Conservation (phyloP, 2,329 filamentous ascomycete genomes). For the Xylaria sp. region DNA sequence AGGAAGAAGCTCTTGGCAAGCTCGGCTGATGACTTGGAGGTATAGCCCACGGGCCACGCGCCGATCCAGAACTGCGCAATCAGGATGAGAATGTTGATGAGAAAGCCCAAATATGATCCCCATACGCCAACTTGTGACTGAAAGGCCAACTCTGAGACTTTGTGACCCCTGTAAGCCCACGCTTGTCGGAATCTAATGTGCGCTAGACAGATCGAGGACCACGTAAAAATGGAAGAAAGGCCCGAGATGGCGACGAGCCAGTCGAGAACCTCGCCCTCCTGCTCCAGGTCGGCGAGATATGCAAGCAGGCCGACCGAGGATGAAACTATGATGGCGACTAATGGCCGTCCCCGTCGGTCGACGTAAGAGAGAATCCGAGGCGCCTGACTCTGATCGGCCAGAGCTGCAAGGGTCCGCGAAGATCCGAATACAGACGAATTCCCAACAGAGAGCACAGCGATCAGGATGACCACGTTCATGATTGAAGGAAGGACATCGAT, state of each 20-base stretch:
- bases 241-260: constrained; percentile 84
- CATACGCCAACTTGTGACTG: constrained; percentile 79
- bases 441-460: constrained; percentile 89
- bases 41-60: constrained; percentile 76
- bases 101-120: constrained; percentile 83
- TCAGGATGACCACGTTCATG: constrained; percentile 95
- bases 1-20: constrained; percentile 77
- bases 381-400: constrained; percentile 88
- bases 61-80: constrained; percentile 90
- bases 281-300: constrained; percentile 75
- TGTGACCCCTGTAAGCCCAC: constrained; percentile 77
- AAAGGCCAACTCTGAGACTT: constrained; percentile 83
- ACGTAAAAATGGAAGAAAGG: constrained; percentile 80
- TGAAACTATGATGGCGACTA: constrained; percentile 76
- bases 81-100: constrained; percentile 80
- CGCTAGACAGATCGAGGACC: constrained; percentile 86
- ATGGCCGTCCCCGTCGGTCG: constrained; percentile 82
- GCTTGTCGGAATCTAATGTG: constrained; percentile 91
- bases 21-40: constrained; percentile 54
- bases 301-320: constrained; percentile 77
- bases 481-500: constrained; percentile 84
- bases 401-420: constrained; percentile 86
- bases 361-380: constrained; percentile 82
- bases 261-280: constrained; percentile 73
- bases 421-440: constrained; percentile 94